phyloP scores from a whole-genome alignment of 2,329 filamentous ascomycete species.

The Fusarium haematococcum region DNA sequence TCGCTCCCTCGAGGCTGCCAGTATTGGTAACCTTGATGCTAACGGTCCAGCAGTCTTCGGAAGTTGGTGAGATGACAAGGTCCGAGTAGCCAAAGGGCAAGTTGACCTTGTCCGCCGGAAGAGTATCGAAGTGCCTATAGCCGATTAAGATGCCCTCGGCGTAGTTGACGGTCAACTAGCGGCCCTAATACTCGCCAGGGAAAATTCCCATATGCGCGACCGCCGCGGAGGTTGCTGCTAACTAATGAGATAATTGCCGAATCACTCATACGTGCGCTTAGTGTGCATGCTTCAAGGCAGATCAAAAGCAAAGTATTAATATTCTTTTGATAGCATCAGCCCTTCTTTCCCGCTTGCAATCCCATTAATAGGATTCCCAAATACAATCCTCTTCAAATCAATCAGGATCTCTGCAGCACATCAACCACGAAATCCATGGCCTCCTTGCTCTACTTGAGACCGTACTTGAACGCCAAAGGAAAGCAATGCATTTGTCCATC shows the following conservation, averaged over 20 bases:
- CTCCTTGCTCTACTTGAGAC: slow-evolving; percentile 57
- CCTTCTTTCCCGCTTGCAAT: neutral
- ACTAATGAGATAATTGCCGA: no score
- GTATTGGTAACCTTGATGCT: slow-evolving; percentile 67
- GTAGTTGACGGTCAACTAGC: slow-evolving; percentile 69
- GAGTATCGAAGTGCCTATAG: slow-evolving; percentile 74
- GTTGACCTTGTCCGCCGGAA: slow-evolving; percentile 13
- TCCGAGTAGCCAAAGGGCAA: slow-evolving; percentile 46
- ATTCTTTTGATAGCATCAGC: neutral
- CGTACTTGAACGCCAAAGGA: slow-evolving; percentile 61
- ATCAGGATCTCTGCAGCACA: slow-evolving; percentile 15
- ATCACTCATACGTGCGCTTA: neutral
- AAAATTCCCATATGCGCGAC: slow-evolving; percentile 61
- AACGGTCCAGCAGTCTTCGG: slow-evolving; percentile 42
- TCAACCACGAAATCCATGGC: slow-evolving; percentile 36
- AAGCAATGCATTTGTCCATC: slow-evolving; percentile 72
- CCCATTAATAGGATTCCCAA: neutral
- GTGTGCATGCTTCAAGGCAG: neutral
- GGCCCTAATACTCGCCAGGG: slow-evolving; percentile 53
- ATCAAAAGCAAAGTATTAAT: neutral
- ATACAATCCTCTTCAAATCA: neutral
- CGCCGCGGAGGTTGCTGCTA: no score
- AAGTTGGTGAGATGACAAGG: neutral
- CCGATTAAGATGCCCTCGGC: slow-evolving; percentile 76
- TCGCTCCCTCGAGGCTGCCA: slow-evolving; percentile 60